Base-by-base conservation (phyloP, 78 protist species). In the Reticulomyxa filosa region DNA sequence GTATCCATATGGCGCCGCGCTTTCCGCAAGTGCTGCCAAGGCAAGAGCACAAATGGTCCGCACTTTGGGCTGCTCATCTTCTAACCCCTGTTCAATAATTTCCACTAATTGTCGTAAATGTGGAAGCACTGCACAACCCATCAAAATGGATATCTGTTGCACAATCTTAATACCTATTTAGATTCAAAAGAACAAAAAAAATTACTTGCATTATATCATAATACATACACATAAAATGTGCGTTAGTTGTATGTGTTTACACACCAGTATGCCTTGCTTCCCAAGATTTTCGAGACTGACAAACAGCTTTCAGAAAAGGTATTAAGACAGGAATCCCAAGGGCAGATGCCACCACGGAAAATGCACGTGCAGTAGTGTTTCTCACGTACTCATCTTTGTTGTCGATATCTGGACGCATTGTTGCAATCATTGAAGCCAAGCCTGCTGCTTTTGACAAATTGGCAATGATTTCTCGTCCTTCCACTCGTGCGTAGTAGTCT, bases 391-490 rank as follows among this genome's bases (percentile, higher is more conserved):
- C 78, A 42, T 73, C 78, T 13, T 67, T 52, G 67, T 80, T 62
- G 76, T 85, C 93, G 68, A 94, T 82, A 73, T 90, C 96, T 0
- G 98, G 98, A 4, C 90, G 78, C 92, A 95, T 83, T 25, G 88
- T 77, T 27, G 90, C 83, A 4, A 93, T 88, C 97, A 95, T 92
- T 25, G 92, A 79, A 1, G 96, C 83, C 26, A 93, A 75, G 29
- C 99, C 99, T 3, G 94, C 99, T 0, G 99, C 98, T 71, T 91
- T 93, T 39, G 93, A 70, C 59, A 93, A 79, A 75, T 89, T 92
- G 69, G 93, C 66, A 39, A 95, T 82, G 65, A 93, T 87, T 46
- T 92, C 97, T 25, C 99, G 66, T 2, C 98, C 99, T 34, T 92
- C 97, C 7, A 86, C 83, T 33, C 96, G 88, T 2, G 97, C 97